These are phyloP conservation scores for Cornus kousa DNA, from an alignment of 148 eudicot species.

Conservation along the genomic window DNA sequence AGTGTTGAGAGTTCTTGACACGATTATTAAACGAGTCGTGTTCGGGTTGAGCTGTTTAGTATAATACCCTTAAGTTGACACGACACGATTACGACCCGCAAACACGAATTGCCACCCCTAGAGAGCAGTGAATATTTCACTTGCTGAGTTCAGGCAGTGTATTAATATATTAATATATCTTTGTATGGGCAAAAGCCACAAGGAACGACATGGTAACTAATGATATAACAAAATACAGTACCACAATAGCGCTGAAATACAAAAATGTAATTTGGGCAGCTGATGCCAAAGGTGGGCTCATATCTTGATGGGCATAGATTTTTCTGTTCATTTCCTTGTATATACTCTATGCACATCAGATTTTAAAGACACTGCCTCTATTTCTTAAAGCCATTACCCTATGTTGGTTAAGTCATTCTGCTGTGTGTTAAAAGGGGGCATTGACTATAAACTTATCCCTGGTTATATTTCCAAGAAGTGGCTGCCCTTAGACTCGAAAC, in stretches of 20 bases:
- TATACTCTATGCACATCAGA: constrained; percentile 8
- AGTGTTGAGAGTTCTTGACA: too few species aligned
- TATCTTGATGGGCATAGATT: background rate
- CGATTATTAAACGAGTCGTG: too few species aligned
- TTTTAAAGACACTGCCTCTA: background rate
- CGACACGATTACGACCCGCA: too few species aligned
- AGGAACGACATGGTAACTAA: background rate
- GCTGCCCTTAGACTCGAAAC: background rate
- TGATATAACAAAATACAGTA: too few species aligned
- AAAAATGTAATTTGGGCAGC: background rate
- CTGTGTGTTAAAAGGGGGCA: too few species aligned
- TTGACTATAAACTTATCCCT: background rate
- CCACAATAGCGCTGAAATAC: background rate
- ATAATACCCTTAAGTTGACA: too few species aligned
- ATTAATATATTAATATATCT: too few species aligned
- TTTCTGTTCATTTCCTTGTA: background rate
- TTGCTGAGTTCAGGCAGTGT: too few species aligned
- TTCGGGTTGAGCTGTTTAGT: too few species aligned
- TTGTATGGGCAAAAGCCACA: background rate
- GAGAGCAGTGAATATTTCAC: background rate
- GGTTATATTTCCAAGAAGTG: background rate
- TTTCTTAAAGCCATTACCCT: background rate
- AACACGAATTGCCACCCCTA: too few species aligned
- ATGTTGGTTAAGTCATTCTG: background rate
- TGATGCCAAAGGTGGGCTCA: background rate